Evolutionary conservation across 371 early-diverging fungal genomes (phyloP).

Genomic region (Capillidium rhysosporum): DNA sequence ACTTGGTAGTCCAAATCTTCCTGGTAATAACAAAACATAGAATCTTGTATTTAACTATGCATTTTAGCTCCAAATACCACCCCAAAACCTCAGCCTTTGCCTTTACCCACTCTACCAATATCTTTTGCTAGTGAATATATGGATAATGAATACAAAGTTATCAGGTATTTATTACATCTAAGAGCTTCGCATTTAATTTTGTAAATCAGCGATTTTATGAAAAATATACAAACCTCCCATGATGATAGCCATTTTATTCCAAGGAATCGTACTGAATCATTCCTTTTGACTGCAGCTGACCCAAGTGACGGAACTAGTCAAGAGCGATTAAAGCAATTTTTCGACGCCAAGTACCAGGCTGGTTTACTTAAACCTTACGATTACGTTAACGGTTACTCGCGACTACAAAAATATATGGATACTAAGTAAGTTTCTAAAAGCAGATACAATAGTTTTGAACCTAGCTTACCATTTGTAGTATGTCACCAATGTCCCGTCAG

Average conservation of each 20-base stretch:
- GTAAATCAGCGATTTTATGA: neutral
- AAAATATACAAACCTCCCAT: conserved; percentile 3
- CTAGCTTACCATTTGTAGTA: conserved; percentile 15
- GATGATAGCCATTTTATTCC: conserved; percentile 15
- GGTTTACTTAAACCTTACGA: conserved; percentile 85
- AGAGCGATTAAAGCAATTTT: conserved; percentile 66
- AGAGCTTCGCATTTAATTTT: neutral
- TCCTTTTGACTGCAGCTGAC: conserved; percentile 74
- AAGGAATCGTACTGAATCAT: conserved; percentile 56
- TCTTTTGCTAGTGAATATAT: conserved; percentile 54
- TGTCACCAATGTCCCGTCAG: conserved; percentile 48
- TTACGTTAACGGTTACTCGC: conserved; percentile 71
- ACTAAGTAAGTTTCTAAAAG: conserved; percentile 25
- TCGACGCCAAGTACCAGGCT: conserved; percentile 80
- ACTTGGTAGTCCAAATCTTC: neutral
- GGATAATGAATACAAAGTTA: conserved; percentile 63
- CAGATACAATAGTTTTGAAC: neutral
- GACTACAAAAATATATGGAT: conserved; percentile 77
- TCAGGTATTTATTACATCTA: conserved; percentile 18
- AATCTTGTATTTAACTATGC: neutral
- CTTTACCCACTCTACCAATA: conserved; percentile 22
- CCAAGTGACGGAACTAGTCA: conserved; percentile 60
- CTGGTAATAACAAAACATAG: neutral
- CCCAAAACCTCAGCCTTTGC: conserved; percentile 7
- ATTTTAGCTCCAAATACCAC: neutral